Evolutionary conservation across 2,329 filamentous ascomycete genomes (phyloP).

Genomic region (Xylaria sp.): DNA sequence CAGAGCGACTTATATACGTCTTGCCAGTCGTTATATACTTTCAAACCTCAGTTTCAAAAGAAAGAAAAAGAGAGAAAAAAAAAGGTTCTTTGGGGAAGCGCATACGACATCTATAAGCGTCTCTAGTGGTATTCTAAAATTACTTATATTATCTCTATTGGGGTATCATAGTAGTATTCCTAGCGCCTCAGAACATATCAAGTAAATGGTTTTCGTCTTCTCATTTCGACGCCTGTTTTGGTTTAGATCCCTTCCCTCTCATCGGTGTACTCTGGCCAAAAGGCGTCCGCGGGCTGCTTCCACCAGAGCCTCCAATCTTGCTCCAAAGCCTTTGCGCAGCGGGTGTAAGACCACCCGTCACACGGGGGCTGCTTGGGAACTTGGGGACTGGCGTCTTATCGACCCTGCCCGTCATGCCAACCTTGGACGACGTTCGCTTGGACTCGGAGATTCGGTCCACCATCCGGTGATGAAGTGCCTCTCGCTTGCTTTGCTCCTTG

Average conservation of each 20-base stretch:
- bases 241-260: constrained; percentile 38
- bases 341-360: constrained; percentile 66
- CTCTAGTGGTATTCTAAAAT: neutral
- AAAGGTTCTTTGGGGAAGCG: no score
- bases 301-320: constrained; percentile 54
- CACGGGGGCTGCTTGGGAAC: constrained; percentile 67
- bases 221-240: constrained; percentile 40
- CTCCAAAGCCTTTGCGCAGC: constrained; percentile 72
- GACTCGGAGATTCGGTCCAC: constrained; percentile 78
- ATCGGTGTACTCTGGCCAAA: constrained; percentile 46
- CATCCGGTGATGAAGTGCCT: constrained; percentile 82
- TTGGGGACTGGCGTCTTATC: constrained; percentile 67
- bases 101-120: no score
- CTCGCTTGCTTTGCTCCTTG: constrained; percentile 72
- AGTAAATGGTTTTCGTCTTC: neutral
- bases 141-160: constrained; percentile 3
- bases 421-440: constrained; percentile 64
- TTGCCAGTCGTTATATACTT: neutral
- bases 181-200: constrained; percentile 7
- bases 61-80: no score
- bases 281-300: constrained; percentile 41
- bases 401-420: constrained; percentile 62
- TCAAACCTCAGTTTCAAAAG: no score
- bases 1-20: no score
- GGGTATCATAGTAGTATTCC: constrained; percentile 28